These are phyloP conservation scores for Paratinospora sagittata DNA, from an alignment of 164 flowering plant genomes.

Conservation along the genomic window DNA sequence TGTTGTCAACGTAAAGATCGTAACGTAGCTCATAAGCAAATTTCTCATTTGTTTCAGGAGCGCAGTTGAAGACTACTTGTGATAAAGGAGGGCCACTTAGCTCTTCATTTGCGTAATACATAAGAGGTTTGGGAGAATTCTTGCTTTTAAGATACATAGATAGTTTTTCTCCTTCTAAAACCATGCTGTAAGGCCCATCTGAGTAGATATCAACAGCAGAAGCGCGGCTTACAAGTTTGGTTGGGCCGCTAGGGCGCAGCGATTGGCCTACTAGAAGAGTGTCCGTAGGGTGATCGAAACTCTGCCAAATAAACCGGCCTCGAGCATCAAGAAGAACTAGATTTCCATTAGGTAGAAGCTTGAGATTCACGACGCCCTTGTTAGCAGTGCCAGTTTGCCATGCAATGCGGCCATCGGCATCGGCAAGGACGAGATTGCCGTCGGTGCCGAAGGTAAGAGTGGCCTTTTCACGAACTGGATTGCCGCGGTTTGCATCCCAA, in stretches of 20 bases:
- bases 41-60: not conserved
- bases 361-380: conserved; percentile 23
- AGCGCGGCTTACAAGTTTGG: conserved; percentile 20
- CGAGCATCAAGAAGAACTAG: conserved; percentile 23
- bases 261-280: conserved; percentile 31
- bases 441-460: conserved; percentile 24
- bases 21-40: not conserved
- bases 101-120: not conserved
- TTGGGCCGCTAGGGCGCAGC: conserved; percentile 13
- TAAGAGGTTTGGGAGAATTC: not conserved
- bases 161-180: conserved; percentile 14
- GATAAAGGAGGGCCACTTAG: not conserved
- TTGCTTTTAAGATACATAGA: conserved; percentile 13
- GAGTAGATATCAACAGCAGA: conserved; percentile 15
- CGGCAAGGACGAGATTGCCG: conserved; percentile 33
- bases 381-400: conserved; percentile 34
- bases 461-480: conserved; percentile 27
- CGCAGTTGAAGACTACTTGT: not conserved
- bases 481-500: conserved; percentile 36
- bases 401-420: conserved; percentile 23
- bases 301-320: conserved; percentile 31
- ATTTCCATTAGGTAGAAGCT: conserved; percentile 26
- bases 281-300: conserved; percentile 31
- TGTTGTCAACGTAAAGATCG: not conserved
- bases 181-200: conserved; percentile 26